Evolutionary conservation across 768 basidiomycete species (phyloP), one percentile per base, ranked within the genome.

Genomic region (Amanita muscaria): DNA sequence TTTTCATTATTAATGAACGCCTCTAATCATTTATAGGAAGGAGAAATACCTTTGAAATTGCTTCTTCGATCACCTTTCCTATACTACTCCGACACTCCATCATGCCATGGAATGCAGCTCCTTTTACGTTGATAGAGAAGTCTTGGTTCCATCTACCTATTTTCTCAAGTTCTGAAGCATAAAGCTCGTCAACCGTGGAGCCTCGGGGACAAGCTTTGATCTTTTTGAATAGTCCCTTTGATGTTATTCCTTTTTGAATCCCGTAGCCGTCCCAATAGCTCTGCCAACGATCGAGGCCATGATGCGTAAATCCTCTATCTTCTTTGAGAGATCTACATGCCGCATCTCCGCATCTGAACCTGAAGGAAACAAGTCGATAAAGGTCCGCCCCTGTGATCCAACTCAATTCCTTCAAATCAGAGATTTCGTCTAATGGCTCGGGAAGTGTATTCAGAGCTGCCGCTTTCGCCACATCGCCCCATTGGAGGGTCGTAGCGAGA

Each of bases 311-410:
- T n/a, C 12, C 10, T 5, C 3, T 3, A 10, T 29, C 30, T 5
- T n/a, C 9, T 6, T 22, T 24, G 19, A 31, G 22, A 6, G 16
- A 18, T 5, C 14, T n/a, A 15, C 29, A 24, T 19, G 33, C 42
- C 10, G 42, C 42, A 15, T 44, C 33, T 27, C 19, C 42, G 22
- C 42, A 44, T 15, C 21, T 44, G 33, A 23, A 25, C 14, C 38
- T 14, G 23, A 33, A 36, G 25, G 34, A 10, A 5, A 36, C 12
- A 12, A 44, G 10, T 12, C 22, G 21, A 36, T 12, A 36, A 6
- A 44, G 18, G 33, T 35, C 23, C 16, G 23, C 15, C 19, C 33
- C 34, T 5, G 33, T 44, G 23, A 34, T 43, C n/a, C 5, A 6
- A 9, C 15, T 21, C n/a, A 43, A 16, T 25, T 44, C 42, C 7